Evolutionary conservation across 768 basidiomycete species (phyloP).

Genomic region (Cystofilobasidium bisporidii): DNA sequence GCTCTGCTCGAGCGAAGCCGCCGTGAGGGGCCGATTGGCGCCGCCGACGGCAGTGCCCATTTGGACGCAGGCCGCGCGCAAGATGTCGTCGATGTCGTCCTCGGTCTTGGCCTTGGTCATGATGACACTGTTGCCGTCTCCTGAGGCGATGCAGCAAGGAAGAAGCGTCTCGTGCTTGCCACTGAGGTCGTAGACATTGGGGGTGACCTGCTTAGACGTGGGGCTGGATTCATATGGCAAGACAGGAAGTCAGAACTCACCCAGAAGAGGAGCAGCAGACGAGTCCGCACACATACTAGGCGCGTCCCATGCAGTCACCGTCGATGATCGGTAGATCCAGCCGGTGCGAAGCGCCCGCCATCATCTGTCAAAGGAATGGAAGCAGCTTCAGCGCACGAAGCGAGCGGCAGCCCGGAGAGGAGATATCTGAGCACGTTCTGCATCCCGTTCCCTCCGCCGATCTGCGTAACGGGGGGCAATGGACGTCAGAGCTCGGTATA

Average conservation of each 20-base stretch:
- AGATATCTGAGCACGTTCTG: no score
- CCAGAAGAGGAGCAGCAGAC: no score
- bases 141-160: not conserved
- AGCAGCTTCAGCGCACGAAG: no score
- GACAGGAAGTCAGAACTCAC: no score
- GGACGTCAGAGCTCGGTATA: no score
- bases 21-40: not conserved
- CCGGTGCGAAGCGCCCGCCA: conserved; percentile 29
- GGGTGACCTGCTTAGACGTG: not conserved
- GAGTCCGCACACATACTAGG: no score
- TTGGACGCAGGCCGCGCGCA: not conserved
- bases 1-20: not conserved
- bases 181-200: not conserved
- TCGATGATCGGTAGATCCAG: conserved; percentile 36
- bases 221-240: not conserved
- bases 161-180: not conserved
- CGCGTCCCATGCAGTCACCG: conserved; percentile 42
- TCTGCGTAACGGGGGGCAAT: not conserved
- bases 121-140: not conserved
- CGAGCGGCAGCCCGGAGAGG: no score
- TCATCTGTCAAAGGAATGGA: not conserved
- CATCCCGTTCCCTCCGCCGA: not conserved
- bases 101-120: not conserved
- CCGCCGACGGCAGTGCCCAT: not conserved
- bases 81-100: not conserved